Evolutionary conservation across 306 rosid genomes (phyloP), one percentile per base, ranked within the genome.

Genomic region (Erythrophleum fordii): DNA sequence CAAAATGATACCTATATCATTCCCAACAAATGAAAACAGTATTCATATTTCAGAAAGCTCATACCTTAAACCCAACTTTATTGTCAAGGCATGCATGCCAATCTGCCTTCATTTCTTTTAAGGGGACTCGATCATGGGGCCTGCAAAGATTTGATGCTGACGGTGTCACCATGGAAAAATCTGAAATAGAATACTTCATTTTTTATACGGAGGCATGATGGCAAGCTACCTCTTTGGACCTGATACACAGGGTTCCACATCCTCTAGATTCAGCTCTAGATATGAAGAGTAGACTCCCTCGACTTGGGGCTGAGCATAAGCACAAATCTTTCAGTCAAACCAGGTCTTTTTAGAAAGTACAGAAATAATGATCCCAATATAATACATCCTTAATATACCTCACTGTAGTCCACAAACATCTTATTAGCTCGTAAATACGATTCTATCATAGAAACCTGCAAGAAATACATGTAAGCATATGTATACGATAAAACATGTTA

Each of bases 11-110:
- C 46, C 37, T 49, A 18, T 80, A 52, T 39, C 29, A 72, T 77
- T 72, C 23, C 60, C 72, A 78, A 69, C 46, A 51, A 62, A 25
- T 3, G 60, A 72, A 62, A 42, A 79, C 72, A 61, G 20, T 35
- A 49, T 73, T 44, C 5, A 68, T 52, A 56, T 35, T 61, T 55
- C 61, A 55, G 17, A 79, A 35, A 26, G 72, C 37, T 56, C 75
- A 86, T 83, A 95, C 98, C 99, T 95, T 95, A 79, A 95, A 95
- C 81, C 99, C 99, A 83, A 95, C 99, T 87, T 83, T 93, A 45
- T 75, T 95, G 86, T 95, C 85, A 46, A 95, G 97, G 85, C 99
- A 95, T 37, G 96, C 85, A 69, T 84, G 94, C 98, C 99, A 93
- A 80, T 95, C 98, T 25, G 61, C 91, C 83, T 95, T 95, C 99